Evolutionary conservation across 176 grass and related monocot genomes (phyloP).

Genomic region (Eragrostis curvula): DNA sequence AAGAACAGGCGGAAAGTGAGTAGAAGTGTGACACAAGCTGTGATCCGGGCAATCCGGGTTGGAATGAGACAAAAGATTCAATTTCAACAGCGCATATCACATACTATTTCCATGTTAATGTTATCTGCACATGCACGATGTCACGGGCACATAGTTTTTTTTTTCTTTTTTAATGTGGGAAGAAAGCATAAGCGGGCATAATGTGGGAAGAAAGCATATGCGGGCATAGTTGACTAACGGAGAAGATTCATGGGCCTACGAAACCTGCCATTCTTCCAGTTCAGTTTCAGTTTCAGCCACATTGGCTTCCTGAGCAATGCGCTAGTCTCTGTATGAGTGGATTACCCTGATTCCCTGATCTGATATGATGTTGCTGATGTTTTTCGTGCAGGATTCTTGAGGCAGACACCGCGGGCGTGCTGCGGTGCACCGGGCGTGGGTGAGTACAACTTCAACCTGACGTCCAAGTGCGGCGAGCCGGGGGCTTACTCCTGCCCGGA

Average conservation of each 20-base stretch:
- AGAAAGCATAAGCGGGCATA: no score
- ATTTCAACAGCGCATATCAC: not conserved
- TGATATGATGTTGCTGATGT: not conserved
- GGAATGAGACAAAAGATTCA: not conserved
- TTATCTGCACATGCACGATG: not conserved
- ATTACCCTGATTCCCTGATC: no score
- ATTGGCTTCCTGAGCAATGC: no score
- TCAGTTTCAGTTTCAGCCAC: not conserved
- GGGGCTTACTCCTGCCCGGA: constrained; percentile 51
- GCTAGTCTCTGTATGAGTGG: no score
- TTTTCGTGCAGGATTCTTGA: constrained; percentile 46
- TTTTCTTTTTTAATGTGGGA: not conserved
- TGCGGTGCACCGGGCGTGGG: constrained; percentile 60
- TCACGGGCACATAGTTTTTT: not conserved
- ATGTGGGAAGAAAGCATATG: no score
- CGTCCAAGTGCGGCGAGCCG: constrained; percentile 59
- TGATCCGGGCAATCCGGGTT: constrained; percentile 51
- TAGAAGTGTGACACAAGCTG: not conserved
- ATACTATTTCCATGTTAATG: no score
- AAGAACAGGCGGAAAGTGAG: not conserved
- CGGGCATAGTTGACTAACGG: not conserved
- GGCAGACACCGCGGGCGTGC: constrained; percentile 64
- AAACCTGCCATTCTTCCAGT: not conserved
- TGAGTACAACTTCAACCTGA: constrained; percentile 73
- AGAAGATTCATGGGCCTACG: not conserved